Base-by-base conservation (phyloP, 768 basidiomycete species). In the Lentinula raphanica region DNA sequence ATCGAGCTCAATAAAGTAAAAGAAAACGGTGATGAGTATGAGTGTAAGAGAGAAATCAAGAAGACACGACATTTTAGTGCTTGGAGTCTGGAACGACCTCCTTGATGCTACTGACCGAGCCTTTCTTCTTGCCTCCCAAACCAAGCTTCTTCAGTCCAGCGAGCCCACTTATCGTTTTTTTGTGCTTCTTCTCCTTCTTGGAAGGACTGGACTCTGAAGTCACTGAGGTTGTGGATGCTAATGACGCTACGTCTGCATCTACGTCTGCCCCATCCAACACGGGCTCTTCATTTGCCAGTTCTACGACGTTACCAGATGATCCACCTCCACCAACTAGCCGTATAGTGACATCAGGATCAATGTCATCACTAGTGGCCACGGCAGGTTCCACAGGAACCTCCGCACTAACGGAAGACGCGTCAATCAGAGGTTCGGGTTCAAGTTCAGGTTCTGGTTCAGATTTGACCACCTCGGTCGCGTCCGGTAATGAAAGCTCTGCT, bases 241-340 rank as follows among this genome's bases (percentile, higher is more conserved):
- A 57, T 2, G 77, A 74, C 21, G 66, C 70, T 17, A 68, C 63
- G 46, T 81, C 78, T n/a, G 74, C 64, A 27, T 71, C 72, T 32
- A 66, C 67, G 48, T 76, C 76, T 23, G 70, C 62, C 28, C 67
- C 71, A 17, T 66, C 71, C 7, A 67, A 45, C 8, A 66, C 62
- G 19, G 69, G 66, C n/a, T 71, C 70, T 42, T 68, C 68, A 38
- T 70, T 21, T 21, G 39, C 56, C 6, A 59, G 61, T 8, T 61
- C 68, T 2, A 63, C 62, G 27, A 62, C 38, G 5, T 68, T 68
- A 21, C 82, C 83, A 29, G 72, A 66, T 23, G 73, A 69, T 17
- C 82, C 82, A 19, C 79, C 79, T 2, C 77, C 80, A 19, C 84
- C 85, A n/a, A 87, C 78, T 13, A 87, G 67, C 44, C 83, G 80